These are phyloP conservation scores for Cutaneotrichosporon sp. DNA, from an alignment of 1,284 basidiomycete species.

Conservation along the genomic window DNA sequence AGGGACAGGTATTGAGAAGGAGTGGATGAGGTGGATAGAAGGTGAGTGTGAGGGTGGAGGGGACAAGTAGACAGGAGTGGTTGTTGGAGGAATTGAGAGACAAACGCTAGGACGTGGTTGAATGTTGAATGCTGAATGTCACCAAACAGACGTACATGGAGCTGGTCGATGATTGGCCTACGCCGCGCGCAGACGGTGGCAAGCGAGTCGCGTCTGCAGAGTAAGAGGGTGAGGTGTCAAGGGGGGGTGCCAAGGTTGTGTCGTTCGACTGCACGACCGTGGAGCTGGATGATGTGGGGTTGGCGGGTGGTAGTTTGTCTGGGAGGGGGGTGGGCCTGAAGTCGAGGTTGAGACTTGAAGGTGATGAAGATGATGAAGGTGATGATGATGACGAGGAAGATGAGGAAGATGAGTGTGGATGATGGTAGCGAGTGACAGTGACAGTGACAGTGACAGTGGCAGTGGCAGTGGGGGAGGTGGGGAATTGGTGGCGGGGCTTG, in stretches of 20 bases:
- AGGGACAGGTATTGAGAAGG: not conserved
- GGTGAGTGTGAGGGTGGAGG: not conserved
- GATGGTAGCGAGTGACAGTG: too few species aligned
- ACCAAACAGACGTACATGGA: not conserved
- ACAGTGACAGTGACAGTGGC: too few species aligned
- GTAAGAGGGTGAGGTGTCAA: not conserved
- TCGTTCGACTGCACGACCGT: not conserved
- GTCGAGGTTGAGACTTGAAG: too few species aligned
- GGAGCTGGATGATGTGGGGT: too few species aligned
- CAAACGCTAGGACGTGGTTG: not conserved
- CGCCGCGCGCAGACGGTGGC: constrained; percentile 1
- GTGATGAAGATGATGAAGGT: too few species aligned
- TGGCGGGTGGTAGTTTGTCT: too few species aligned
- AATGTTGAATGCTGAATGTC: not conserved
- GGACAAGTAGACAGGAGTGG: not conserved
- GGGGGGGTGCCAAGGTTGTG: not conserved
- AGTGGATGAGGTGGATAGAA: not conserved
- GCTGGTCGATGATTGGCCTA: not conserved
- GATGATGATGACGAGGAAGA: too few species aligned
- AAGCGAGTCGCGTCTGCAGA: not conserved
- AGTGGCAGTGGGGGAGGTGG: too few species aligned
- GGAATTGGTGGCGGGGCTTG: too few species aligned
- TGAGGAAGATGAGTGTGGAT: too few species aligned
- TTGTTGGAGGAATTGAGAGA: not conserved
- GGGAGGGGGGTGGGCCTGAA: too few species aligned